Percentiles rank a stretch among this genome's conserved stretches.
These are phyloP conservation scores for Pseudonitzschia delicatissima DNA, from an alignment of 108 stramenopile species.

Conservation along the genomic window DNA sequence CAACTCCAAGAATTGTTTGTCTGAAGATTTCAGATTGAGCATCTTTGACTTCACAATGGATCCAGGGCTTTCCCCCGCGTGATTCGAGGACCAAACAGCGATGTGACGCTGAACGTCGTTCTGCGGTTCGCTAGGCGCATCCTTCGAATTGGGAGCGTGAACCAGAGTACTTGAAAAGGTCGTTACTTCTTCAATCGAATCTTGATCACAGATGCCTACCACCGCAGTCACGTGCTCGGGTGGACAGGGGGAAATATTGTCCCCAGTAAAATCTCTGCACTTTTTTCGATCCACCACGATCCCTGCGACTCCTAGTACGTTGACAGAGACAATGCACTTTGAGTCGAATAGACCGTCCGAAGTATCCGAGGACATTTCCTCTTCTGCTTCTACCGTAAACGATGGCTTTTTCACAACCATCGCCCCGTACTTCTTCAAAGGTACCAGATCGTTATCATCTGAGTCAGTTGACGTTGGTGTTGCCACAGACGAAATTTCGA, in stretches of 20 bases:
- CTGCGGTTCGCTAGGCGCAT: neutral
- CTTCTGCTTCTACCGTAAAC: neutral
- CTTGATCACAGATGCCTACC: slow-evolving; percentile 8
- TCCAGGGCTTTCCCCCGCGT: slow-evolving; percentile 7
- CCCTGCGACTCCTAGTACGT: slow-evolving; percentile 23
- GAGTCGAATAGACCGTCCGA: neutral
- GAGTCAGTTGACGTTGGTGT: neutral
- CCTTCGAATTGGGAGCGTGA: slow-evolving; percentile 8
- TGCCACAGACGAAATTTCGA: neutral
- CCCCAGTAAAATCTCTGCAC: neutral
- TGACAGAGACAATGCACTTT: slow-evolving; percentile 15
- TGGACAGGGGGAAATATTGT: neutral
- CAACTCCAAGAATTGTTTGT: slow-evolving; percentile 14
- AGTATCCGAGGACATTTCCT: neutral
- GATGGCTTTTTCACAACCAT: neutral
- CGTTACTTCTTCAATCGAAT: neutral
- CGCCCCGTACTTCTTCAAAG: neutral
- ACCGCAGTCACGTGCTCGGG: slow-evolving; percentile 16
- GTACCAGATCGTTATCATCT: neutral
- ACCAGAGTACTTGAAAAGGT: slow-evolving; percentile 11
- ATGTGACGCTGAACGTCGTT: slow-evolving; percentile 7
- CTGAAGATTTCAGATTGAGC: too few species aligned
- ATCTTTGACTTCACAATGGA: slow-evolving; percentile 9
- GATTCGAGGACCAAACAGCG: slow-evolving; percentile 22
- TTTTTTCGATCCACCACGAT: slow-evolving; percentile 16